phyloP scores from a whole-genome alignment of 2,329 filamentous ascomycete genomes.

The Mariannaea sp. region DNA sequence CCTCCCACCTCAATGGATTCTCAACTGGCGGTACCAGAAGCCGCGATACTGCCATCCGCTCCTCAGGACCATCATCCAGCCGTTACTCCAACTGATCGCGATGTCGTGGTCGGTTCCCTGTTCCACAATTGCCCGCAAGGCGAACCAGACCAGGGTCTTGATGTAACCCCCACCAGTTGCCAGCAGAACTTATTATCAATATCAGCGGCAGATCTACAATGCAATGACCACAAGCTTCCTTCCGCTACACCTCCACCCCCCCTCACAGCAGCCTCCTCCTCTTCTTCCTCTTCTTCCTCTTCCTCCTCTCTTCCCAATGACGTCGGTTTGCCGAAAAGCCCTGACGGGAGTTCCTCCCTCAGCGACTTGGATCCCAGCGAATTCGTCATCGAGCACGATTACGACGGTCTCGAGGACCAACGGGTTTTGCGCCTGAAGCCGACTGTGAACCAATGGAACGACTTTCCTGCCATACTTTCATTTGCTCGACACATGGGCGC shows the following conservation, averaged over 20 bases:
- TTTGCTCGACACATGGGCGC: slow-evolving; percentile 41
- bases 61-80: slow-evolving; percentile 22
- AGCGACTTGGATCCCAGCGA: slow-evolving; percentile 30
- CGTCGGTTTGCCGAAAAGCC: slow-evolving; percentile 13
- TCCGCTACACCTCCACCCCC: too few relatives aligned
- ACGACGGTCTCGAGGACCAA: slow-evolving; percentile 40
- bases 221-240: slow-evolving; percentile 2
- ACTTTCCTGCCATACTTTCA: slow-evolving; percentile 44
- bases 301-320: slow-evolving; percentile 5
- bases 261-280: too few relatives aligned
- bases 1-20: slow-evolving; percentile 31
- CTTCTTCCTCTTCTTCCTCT: neutral
- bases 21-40: slow-evolving; percentile 22
- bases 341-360: slow-evolving; percentile 33
- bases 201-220: slow-evolving; percentile 10
- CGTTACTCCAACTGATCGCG: slow-evolving; percentile 1
- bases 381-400: slow-evolving; percentile 39
- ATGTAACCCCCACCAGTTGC: slow-evolving; percentile 28
- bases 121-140: slow-evolving; percentile 13
- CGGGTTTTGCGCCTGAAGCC: slow-evolving; percentile 43
- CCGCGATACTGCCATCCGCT: slow-evolving; percentile 14
- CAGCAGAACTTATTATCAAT: slow-evolving; percentile 8
- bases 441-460: slow-evolving; percentile 42
- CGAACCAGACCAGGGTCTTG: slow-evolving; percentile 21
- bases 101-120: slow-evolving; percentile 8